These are phyloP conservation scores for Lasiosphaeria miniovina DNA, from an alignment of 495 filamentous ascomycete genomes.

Conservation along the genomic window DNA sequence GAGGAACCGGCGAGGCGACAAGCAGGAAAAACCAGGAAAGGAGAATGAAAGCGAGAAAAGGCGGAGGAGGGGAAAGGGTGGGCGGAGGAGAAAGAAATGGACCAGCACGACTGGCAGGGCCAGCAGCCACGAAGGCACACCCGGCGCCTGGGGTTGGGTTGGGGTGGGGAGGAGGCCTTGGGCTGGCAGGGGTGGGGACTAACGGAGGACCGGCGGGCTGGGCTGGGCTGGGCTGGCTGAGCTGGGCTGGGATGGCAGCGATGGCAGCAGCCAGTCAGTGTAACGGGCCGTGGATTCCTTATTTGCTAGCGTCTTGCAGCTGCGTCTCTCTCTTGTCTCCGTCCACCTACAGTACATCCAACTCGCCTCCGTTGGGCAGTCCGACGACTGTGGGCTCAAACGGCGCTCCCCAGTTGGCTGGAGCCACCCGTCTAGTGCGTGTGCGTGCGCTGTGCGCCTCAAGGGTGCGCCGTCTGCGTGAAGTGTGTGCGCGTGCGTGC, in stretches of 20 bases:
- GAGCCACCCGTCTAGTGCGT: constrained; percentile 4
- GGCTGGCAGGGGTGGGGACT: constrained; percentile 26
- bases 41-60: constrained; percentile 15
- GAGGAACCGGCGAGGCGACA: constrained; percentile 5
- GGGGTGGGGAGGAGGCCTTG: constrained; percentile 19
- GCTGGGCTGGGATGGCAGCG: neutral
- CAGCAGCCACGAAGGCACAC: constrained; percentile 8
- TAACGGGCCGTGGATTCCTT: constrained; percentile 18
- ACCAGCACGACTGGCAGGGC: neutral
- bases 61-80: constrained; percentile 19
- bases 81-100: constrained; percentile 30
- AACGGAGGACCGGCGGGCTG: neutral
- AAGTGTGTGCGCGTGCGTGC: no score
- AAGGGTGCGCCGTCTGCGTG: neutral
- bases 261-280: no score
- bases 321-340: no score
- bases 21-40: constrained; percentile 5
- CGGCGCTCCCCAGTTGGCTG: constrained; percentile 27
- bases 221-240: neutral
- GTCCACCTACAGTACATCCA: no score
- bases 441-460: neutral
- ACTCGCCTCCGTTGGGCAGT: constrained; percentile 26
- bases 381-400: constrained; percentile 20
- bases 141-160: constrained; percentile 29
- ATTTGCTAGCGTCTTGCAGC: constrained; percentile 4